Conservation (phyloP, 2,329 filamentous ascomycete genomes). For the Ramichloridium luteum region DNA sequence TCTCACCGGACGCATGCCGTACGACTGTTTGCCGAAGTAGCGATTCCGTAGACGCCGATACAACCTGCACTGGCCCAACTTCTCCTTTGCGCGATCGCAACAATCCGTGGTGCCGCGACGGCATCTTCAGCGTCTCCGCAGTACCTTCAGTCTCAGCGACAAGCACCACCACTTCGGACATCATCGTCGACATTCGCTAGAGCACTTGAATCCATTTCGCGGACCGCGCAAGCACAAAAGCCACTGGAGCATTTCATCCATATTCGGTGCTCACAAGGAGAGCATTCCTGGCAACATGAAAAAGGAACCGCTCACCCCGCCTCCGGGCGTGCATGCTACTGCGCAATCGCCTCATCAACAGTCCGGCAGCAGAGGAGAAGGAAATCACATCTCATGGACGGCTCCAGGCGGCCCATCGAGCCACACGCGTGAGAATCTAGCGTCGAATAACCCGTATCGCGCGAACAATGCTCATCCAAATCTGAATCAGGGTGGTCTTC, state of each 20-base stretch:
- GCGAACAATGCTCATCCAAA: slow-evolving; percentile 5
- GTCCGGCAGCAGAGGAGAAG: too few relatives aligned
- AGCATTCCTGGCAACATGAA: slow-evolving; percentile 1
- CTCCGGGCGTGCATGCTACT: not conserved
- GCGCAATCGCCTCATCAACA: not conserved
- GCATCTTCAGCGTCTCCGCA: slow-evolving; percentile 5
- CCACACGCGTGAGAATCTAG: slow-evolving; percentile 5
- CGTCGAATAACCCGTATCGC: slow-evolving; percentile 14
- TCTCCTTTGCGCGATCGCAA: slow-evolving; percentile 15
- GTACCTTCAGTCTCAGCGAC: slow-evolving; percentile 6
- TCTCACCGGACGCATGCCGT: not conserved
- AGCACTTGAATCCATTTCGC: not conserved
- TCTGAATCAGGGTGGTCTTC: slow-evolving; percentile 5
- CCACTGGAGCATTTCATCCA: not conserved
- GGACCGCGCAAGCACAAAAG: not conserved
- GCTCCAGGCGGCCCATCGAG: slow-evolving; percentile 9
- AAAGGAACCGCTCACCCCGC: not conserved
- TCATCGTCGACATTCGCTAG: slow-evolving; percentile 3
- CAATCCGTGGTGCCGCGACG: slow-evolving; percentile 4
- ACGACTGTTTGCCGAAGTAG: not conserved
- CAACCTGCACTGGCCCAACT: slow-evolving; percentile 15
- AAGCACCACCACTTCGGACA: slow-evolving; percentile 2
- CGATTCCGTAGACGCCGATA: not conserved
- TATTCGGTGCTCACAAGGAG: too few relatives aligned
- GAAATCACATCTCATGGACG: slow-evolving; percentile 12